Evolutionary conservation across 805 yeast genomes (phyloP).

Genomic region (Starmerella riodocensis): DNA sequence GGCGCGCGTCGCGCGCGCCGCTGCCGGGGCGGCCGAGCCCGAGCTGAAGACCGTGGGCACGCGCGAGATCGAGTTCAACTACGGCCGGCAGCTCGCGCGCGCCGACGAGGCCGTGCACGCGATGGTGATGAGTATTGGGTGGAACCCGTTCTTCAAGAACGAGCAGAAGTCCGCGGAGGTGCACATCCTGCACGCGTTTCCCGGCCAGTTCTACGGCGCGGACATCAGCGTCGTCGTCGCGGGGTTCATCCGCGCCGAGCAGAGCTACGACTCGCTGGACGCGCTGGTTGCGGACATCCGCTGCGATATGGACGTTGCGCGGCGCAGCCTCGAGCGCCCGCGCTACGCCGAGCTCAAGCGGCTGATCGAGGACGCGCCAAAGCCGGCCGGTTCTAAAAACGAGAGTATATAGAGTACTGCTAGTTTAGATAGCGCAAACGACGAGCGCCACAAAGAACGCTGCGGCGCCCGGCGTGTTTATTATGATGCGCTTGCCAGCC

Average conservation of each 20-base stretch:
- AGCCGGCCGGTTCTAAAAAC: no score
- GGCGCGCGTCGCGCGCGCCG: slow-evolving; percentile 29
- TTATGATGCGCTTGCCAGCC: no score
- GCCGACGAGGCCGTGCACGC: slow-evolving; percentile 43
- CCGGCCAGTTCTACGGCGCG: slow-evolving; percentile 69
- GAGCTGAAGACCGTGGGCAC: slow-evolving; percentile 24
- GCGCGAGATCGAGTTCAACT: slow-evolving; percentile 40
- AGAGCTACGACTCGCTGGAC: slow-evolving; percentile 70
- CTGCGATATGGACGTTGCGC: slow-evolving; percentile 60
- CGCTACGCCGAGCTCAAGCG: slow-evolving; percentile 33
- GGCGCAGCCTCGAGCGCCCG: slow-evolving; percentile 34
- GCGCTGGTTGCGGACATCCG: slow-evolving; percentile 76
- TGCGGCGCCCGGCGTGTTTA: no score
- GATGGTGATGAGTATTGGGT: slow-evolving; percentile 91
- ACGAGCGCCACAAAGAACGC: no score
- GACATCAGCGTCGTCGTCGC: slow-evolving; percentile 50
- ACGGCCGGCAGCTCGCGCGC: slow-evolving; percentile 39
- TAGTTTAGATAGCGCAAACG: no score
- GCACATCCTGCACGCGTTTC: slow-evolving; percentile 68
- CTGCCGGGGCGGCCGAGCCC: slow-evolving; percentile 21
- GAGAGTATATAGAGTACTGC: no score
- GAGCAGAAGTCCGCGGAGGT: slow-evolving; percentile 67
- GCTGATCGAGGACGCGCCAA: no score
- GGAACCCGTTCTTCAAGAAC: slow-evolving; percentile 85
- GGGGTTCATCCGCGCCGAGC: slow-evolving; percentile 86